These are phyloP conservation scores for Excoecaria cochinchinensis DNA, from an alignment of 345 rosid genomes.

Conservation along the genomic window DNA sequence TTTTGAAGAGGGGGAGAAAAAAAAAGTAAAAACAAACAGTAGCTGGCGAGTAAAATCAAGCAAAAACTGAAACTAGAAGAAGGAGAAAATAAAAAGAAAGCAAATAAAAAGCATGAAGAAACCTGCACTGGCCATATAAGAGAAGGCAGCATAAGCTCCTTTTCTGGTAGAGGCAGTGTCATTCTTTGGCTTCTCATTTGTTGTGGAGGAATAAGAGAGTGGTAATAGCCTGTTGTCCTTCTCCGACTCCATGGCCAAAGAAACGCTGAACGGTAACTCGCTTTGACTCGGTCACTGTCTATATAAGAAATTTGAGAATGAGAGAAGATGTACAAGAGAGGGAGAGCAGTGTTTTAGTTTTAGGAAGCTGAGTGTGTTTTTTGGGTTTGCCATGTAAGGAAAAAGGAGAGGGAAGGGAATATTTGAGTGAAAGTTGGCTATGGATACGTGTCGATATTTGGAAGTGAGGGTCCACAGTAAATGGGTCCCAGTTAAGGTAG, in stretches of 20 bases:
- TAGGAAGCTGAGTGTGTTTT: not conserved
- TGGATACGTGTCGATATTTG: conserved; percentile 4
- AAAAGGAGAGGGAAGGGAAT: not conserved
- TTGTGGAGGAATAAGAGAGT: not conserved
- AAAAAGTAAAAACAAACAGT: not conserved
- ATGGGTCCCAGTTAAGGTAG: conserved; percentile 7
- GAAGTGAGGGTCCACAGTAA: not conserved
- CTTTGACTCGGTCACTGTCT: too few relatives aligned
- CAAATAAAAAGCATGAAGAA: not conserved
- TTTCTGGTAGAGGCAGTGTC: conserved; percentile 29
- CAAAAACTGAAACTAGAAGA: not conserved
- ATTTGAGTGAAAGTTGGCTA: conserved; percentile 4
- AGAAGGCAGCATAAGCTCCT: conserved; percentile 55
- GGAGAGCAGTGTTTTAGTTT: not conserved
- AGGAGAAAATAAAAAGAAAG: not conserved
- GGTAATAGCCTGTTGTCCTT: conserved; percentile 7
- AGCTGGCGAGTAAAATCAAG: not conserved
- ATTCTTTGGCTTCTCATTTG: not conserved
- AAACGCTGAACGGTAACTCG: too few relatives aligned
- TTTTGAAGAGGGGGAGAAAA: too few relatives aligned
- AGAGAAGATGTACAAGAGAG: too few relatives aligned
- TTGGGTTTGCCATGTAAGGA: too few relatives aligned
- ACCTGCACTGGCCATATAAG: conserved; percentile 60
- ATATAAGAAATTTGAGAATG: too few relatives aligned
- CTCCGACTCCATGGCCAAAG: conserved; percentile 7